These are phyloP conservation scores for Mesostigma viride DNA, from an alignment of 139 green algal genomes.

Conservation along the genomic window DNA sequence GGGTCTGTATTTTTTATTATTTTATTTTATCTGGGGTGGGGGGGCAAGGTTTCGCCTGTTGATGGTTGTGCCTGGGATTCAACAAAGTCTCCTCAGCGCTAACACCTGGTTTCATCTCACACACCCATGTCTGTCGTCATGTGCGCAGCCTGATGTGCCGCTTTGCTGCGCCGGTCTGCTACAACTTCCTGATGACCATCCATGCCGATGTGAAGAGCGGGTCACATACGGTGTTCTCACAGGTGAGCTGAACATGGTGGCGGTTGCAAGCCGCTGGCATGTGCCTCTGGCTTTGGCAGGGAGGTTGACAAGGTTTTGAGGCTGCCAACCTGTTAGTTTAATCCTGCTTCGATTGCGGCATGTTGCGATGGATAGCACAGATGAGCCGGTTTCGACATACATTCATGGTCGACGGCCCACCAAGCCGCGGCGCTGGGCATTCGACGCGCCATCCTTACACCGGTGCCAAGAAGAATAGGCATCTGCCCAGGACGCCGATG, in stretches of 20 bases:
- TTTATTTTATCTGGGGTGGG: no score
- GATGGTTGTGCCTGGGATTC: neutral
- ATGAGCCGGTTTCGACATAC: neutral
- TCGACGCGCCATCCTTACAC: no score
- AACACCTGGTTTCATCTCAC: neutral
- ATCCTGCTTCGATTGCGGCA: neutral
- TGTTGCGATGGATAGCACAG: neutral
- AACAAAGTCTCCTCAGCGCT: neutral
- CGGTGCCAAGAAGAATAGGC: no score
- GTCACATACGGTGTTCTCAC: slow-evolving; percentile 20
- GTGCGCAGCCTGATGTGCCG: slow-evolving; percentile 55
- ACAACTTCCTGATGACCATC: slow-evolving; percentile 80
- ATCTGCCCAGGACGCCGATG: no score
- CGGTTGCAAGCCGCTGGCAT: neutral
- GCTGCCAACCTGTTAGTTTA: neutral
- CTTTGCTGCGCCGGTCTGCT: slow-evolving; percentile 82
- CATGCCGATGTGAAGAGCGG: slow-evolving; percentile 18
- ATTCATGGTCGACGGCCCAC: neutral
- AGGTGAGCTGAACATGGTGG: slow-evolving; percentile 16
- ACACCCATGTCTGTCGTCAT: no score
- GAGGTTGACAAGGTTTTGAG: neutral
- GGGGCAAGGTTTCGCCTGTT: neutral
- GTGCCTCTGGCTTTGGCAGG: neutral
- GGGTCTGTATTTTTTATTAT: no score
- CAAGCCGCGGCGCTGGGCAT: neutral